phyloP scores from a whole-genome alignment of 805 yeast species.

The Lachancea sp. region DNA sequence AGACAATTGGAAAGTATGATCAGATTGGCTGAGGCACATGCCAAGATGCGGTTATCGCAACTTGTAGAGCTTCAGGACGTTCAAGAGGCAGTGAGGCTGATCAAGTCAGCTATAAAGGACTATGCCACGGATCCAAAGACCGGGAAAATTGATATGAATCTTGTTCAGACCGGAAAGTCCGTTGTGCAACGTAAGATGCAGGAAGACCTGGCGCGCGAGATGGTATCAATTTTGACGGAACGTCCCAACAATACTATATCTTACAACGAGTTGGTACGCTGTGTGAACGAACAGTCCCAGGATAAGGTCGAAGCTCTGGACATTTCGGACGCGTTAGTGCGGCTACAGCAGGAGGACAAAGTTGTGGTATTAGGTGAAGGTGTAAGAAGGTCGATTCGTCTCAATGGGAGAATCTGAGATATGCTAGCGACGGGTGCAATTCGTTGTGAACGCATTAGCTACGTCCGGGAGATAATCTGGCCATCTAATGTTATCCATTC shows the following conservation, averaged over 20 bases:
- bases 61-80: slow-evolving; percentile 77
- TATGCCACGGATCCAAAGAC: slow-evolving; percentile 97
- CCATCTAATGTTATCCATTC: too few relatives aligned
- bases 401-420: slow-evolving; percentile 26
- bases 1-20: slow-evolving; percentile 96
- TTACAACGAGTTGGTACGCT: slow-evolving; percentile 52
- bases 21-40: slow-evolving; percentile 92
- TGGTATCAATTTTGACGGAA: slow-evolving; percentile 49
- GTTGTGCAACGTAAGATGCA: slow-evolving; percentile 73
- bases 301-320: slow-evolving; percentile 65
- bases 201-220: slow-evolving; percentile 62
- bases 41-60: slow-evolving; percentile 81
- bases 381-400: slow-evolving; percentile 52
- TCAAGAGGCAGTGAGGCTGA: slow-evolving; percentile 85
- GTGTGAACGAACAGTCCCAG: slow-evolving; percentile 53
- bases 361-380: slow-evolving; percentile 67
- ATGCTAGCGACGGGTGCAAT: not conserved
- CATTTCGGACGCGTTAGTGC: slow-evolving; percentile 57
- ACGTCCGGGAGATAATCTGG: too few relatives aligned
- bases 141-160: slow-evolving; percentile 95
- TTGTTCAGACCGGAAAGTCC: slow-evolving; percentile 93
- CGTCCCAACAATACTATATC: slow-evolving; percentile 43
- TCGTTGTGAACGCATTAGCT: not conserved
- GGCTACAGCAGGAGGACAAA: slow-evolving; percentile 66
- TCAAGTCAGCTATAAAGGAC: slow-evolving; percentile 90